Conservation (phyloP, 148 eudicot genomes). For the Cornus florida region DNA sequence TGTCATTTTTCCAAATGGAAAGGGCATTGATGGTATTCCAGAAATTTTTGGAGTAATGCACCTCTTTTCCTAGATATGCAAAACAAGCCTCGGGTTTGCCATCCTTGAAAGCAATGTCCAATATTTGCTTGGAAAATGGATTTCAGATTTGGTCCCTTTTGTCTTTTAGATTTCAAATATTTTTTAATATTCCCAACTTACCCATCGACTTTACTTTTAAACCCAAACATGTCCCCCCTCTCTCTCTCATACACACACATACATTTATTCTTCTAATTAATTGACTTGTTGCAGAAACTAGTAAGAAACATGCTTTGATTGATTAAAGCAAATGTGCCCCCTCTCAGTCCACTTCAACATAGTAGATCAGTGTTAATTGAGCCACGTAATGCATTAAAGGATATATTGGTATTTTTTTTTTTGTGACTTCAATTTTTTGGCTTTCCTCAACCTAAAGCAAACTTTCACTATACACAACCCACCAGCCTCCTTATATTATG, state of each 20-base stretch:
- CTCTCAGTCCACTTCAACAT: background rate
- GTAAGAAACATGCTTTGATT: background rate
- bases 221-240: background rate
- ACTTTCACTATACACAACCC: constrained; percentile 33
- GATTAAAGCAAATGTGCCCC: background rate
- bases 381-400: background rate
- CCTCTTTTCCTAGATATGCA: background rate
- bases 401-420: background rate
- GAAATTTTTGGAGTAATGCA: background rate
- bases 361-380: too few species aligned
- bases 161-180: background rate
- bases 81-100: background rate
- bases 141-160: background rate
- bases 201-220: background rate
- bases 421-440: background rate
- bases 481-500: constrained; percentile 26
- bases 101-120: constrained; percentile 10
- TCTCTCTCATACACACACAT: background rate
- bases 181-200: background rate
- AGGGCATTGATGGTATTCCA: background rate
- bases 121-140: constrained; percentile 8
- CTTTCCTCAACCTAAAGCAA: constrained; percentile 41
- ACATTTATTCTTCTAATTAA: background rate
- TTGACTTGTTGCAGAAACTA: too few species aligned
- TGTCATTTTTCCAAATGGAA: background rate